Base-by-base conservation (phyloP, 2,329 filamentous ascomycete genomes). In the Ascochyta pisi region DNA sequence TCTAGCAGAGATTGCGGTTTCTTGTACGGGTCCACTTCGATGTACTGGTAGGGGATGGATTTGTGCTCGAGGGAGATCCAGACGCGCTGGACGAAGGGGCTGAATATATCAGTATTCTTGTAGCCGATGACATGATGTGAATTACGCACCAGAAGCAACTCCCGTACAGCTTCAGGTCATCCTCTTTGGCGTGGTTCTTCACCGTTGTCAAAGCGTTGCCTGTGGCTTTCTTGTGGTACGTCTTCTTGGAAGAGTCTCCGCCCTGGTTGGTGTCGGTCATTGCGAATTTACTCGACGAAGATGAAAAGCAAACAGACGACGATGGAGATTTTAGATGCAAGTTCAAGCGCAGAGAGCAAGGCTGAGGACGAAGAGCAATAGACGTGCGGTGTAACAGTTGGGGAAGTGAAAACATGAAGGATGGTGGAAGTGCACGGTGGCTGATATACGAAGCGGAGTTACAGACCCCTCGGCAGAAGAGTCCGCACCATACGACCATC, bases 51-150 rank as follows among this genome's bases (percentile, higher is more conserved):
- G 34, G 84, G 79, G 8, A 95, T 82, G 16, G 85, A 83, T 73
- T 95, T 95, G 66, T 87, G 81, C 73, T 96, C 91, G 33, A 96
- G 82, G 1, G 91, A 89, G 61, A 96, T 95, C 92, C 92, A 96
- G 24, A 95, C 89, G 16, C 91, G 86, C 71, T 96, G 91, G 1
- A 92, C 91, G 71, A 94, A 95, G 24, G 91, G 91, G 69, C 89
- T 90, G 35, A 10, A 3, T 59, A 27, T 16, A 35, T 24, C 16
- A 53, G 38, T 22, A 37, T 16, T 15, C n/a, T 39, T 27, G 12
- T 9, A 53, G 64, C 59, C 63, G 56, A 57, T 62, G 50, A 66
- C 52, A 23, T 27, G 19, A 19, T 47, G 6, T n/a, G 16, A 15
- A 42, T 35, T 22, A 52, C 80, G 66, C 78, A 91, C 90, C 92